These are phyloP conservation scores for Starmerella floricola DNA, from an alignment of 805 yeast genomes.

Conservation along the genomic window DNA sequence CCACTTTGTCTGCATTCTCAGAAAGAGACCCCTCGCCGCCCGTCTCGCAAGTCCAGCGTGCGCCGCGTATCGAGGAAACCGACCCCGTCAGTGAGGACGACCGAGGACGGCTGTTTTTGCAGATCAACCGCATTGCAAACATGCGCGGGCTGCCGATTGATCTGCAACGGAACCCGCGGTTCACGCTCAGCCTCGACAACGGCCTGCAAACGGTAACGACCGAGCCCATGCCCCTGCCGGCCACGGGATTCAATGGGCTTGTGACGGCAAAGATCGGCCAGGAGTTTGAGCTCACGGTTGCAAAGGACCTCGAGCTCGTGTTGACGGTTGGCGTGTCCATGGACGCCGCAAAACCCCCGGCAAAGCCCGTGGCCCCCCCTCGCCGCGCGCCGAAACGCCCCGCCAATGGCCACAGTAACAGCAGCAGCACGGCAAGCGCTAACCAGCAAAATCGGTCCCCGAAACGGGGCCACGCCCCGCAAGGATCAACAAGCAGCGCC, in stretches of 20 bases:
- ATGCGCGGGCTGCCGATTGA: conserved; percentile 23
- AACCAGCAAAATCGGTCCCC: too few relatives aligned
- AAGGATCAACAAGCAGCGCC: conserved; percentile 1
- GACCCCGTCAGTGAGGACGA: conserved; percentile 23
- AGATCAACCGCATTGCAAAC: conserved; percentile 20
- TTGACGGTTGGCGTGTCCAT: conserved; percentile 48
- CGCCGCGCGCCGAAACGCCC: conserved; percentile 3
- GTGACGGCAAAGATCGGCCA: conserved; percentile 30
- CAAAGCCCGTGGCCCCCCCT: conserved; percentile 14
- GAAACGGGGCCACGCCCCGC: conserved; percentile 2
- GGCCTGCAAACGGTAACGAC: conserved; percentile 25
- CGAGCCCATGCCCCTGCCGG: conserved; percentile 18
- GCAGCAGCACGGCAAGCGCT: too few relatives aligned
- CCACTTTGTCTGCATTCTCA: conserved; percentile 1
- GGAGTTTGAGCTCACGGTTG: conserved; percentile 68
- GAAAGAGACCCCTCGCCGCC: not conserved
- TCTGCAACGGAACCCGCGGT: conserved; percentile 21
- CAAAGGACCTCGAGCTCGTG: conserved; percentile 47
- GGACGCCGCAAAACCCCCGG: conserved; percentile 38
- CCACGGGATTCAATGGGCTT: conserved; percentile 15
- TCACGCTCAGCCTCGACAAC: conserved; percentile 23
- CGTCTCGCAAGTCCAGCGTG: not conserved
- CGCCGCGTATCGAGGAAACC: conserved; percentile 14
- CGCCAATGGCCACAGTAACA: too few relatives aligned
- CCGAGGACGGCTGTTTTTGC: conserved; percentile 24